A percentile compares a stretch with the other conserved stretches of the same genome.
These are phyloP conservation scores for Suillus weaverae DNA, from an alignment of 768 basidiomycete genomes.

Conservation along the genomic window DNA sequence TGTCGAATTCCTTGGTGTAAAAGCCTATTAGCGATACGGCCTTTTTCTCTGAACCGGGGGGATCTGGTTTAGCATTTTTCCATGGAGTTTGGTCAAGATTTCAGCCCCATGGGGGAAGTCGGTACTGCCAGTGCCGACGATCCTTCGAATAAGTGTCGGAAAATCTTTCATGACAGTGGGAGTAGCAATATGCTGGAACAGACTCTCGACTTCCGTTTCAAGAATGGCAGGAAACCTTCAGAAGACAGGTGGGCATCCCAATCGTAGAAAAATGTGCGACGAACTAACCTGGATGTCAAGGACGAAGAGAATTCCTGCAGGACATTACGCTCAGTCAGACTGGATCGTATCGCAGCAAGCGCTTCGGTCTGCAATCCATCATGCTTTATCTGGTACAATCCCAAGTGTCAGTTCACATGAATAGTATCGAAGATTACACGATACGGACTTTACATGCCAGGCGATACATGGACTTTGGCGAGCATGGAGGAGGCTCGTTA, in stretches of 20 bases:
- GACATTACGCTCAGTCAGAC: conserved; percentile 24
- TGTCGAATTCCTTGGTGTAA: too few relatives aligned
- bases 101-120: conserved; percentile 10
- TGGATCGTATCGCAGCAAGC: conserved; percentile 15
- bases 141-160: conserved; percentile 6
- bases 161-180: neutral
- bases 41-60: neutral
- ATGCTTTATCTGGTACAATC: conserved; percentile 15
- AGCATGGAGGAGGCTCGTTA: conserved; percentile 17
- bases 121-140: neutral
- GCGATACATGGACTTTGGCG: conserved; percentile 41
- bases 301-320: conserved; percentile 24
- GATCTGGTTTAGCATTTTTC: conserved; percentile 2
- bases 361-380: conserved; percentile 20
- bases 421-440: neutral
- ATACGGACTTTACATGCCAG: conserved; percentile 32
- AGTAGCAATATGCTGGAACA: conserved; percentile 8
- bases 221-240: conserved; percentile 9
- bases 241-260: neutral
- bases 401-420: neutral
- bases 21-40: too few relatives aligned
- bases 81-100: conserved; percentile 8
- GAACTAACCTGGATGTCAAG: conserved; percentile 23
- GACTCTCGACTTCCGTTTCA: conserved; percentile 1
- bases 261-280: too few relatives aligned